Base-by-base conservation (phyloP, 257 asterid genomes). In the Ehretia macrophylla region DNA sequence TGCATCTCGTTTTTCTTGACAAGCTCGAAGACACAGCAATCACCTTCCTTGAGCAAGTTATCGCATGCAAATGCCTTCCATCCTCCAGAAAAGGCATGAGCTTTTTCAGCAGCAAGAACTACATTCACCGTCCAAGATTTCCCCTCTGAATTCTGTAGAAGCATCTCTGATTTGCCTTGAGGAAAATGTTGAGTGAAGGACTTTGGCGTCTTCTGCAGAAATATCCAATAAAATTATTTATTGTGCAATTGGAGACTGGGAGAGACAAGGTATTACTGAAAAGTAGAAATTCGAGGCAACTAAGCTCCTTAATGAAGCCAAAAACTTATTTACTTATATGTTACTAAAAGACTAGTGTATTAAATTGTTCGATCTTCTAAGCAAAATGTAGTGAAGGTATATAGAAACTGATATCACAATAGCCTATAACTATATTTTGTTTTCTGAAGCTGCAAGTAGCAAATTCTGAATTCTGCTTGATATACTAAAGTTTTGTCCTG, bases 1-100 rank as follows among this genome's bases (percentile, higher is more conserved):
- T 56, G 55, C 39, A 64, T 23, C 17, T 48, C 61, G 45, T n/a
- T 37, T 10, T 56, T 23, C 21, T 23, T 63, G 1, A 64, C 59
- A 48, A 59, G 58, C 48, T 64, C 71, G 45, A 70, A 70, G 48
- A 59, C 23, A 59, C 75, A 70, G 42, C 64, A 52, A n/a, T 70
- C 22, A 16, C 75, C 71, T 17, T 32, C 42, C 63, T 64, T 32
- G 32, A 70, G 58, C 12, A 32, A 14, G 50, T 59, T 64, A 5
- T 37, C 63, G 0, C 4, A 17, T 27, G 21, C 76, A 63, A 69
- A 69, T 5, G 21, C 17, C 11, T 4, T 16, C 75, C 69, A 69
- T n/a, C 75, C 75, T 51, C 64, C 59, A 8, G 46, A 12, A 10
- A 69, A 62, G 52, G 39, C n/a, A 20, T 27, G 35, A 27, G 11